Conservation (phyloP, 805 yeast genomes). For the Spathaspora hagerdaliae region DNA sequence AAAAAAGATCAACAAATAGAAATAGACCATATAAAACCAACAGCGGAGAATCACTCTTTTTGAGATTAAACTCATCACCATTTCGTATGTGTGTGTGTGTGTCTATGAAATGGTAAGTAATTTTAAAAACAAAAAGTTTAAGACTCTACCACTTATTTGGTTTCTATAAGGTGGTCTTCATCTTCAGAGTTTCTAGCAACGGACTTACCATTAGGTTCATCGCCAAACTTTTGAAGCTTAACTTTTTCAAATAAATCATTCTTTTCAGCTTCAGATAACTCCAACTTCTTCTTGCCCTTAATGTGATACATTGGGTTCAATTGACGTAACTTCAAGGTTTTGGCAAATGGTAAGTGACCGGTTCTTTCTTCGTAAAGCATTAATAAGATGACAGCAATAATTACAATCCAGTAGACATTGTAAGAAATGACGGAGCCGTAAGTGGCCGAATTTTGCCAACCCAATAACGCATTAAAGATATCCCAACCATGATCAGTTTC, state of each 20-base stretch:
- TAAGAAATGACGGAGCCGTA: constrained; percentile 83
- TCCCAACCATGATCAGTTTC: constrained; percentile 91
- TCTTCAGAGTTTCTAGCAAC: neutral
- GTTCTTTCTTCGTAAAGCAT: constrained; percentile 76
- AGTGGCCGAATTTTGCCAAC: constrained; percentile 95
- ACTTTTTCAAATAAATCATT: constrained; percentile 44
- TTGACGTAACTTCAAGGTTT: constrained; percentile 26
- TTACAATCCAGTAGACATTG: constrained; percentile 75
- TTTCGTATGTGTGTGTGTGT: neutral
- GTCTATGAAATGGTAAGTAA: too few relatives aligned
- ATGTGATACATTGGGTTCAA: constrained; percentile 34
- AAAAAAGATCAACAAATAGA: too few relatives aligned
- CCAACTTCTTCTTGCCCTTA: constrained; percentile 36
- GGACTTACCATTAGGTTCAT: constrained; percentile 1
- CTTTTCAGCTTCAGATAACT: constrained; percentile 50
- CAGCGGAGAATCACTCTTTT: too few relatives aligned
- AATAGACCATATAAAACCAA: neutral
- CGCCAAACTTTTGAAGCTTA: constrained; percentile 9
- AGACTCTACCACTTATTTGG: neutral
- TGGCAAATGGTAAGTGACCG: constrained; percentile 70
- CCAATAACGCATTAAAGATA: constrained; percentile 83
- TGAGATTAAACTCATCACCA: too few relatives aligned
- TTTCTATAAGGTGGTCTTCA: neutral
- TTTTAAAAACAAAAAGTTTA: too few relatives aligned
- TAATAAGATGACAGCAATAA: constrained; percentile 50